Percentiles rank a stretch among this genome's conserved stretches.
phyloP scores from a whole-genome alignment of 345 rosid species.

The Populus alba region DNA sequence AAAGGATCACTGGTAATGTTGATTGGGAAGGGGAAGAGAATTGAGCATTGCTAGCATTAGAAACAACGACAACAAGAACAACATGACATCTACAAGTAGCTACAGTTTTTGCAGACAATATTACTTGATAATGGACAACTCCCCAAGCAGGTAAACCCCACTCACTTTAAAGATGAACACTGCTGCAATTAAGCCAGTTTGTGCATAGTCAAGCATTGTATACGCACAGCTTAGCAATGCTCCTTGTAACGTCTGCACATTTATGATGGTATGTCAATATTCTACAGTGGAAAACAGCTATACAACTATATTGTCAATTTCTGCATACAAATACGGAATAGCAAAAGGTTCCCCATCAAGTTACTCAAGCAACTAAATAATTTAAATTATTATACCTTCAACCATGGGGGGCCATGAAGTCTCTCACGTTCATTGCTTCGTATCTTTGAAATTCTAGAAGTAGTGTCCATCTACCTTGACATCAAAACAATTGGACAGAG shows the following conservation, averaged over 20 bases:
- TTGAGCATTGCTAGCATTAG: neutral
- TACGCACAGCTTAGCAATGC: conserved; percentile 76
- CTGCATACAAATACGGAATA: neutral
- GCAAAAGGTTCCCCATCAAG: neutral
- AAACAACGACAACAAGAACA: neutral
- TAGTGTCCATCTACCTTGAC: conserved; percentile 91
- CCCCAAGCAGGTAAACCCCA: conserved; percentile 13
- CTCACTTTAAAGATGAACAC: conserved; percentile 94
- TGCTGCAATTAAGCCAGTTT: conserved; percentile 93
- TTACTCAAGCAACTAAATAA: neutral
- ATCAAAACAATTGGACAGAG: conserved; percentile 30
- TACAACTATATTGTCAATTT: neutral
- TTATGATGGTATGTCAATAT: conserved; percentile 5
- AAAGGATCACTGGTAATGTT: neutral
- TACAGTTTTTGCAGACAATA: conserved; percentile 1
- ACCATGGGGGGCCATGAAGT: conserved; percentile 94
- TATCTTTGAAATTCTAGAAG: conserved; percentile 95
- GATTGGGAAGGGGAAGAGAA: neutral
- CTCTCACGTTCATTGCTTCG: conserved; percentile 86
- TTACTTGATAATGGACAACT: neutral
- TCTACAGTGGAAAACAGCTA: conserved; percentile 1
- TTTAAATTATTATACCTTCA: conserved; percentile 53
- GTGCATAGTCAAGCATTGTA: conserved; percentile 88
- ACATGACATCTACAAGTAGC: neutral
- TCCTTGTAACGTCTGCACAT: conserved; percentile 72